These are phyloP conservation scores for Ustilago trichophora DNA, from an alignment of 1,284 basidiomycete species.

Conservation along the genomic window DNA sequence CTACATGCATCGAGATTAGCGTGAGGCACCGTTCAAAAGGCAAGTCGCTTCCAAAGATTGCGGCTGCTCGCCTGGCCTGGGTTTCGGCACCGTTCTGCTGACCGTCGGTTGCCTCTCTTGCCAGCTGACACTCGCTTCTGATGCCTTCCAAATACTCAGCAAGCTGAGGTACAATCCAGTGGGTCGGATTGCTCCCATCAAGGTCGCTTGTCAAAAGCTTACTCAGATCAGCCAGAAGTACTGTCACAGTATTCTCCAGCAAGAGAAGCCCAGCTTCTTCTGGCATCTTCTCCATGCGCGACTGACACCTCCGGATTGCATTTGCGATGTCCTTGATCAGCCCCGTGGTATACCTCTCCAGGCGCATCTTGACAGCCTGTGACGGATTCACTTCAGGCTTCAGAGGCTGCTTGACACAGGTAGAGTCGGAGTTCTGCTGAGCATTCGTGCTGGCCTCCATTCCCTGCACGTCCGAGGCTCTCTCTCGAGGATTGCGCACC, in stretches of 20 bases:
- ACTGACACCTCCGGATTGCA: slow-evolving; percentile 4
- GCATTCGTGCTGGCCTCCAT: too few relatives aligned
- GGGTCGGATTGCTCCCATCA: not conserved
- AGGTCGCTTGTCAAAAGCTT: not conserved
- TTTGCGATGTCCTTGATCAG: slow-evolving; percentile 5
- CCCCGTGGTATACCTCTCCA: not conserved
- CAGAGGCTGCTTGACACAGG: too few relatives aligned
- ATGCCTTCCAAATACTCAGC: slow-evolving; percentile 8
- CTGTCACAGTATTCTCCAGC: not conserved
- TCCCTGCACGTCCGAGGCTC: too few relatives aligned
- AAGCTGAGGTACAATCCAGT: slow-evolving; percentile 8
- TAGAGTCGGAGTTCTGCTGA: too few relatives aligned
- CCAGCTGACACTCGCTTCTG: not conserved
- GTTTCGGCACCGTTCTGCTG: not conserved
- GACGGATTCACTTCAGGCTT: too few relatives aligned
- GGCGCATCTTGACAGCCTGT: too few relatives aligned
- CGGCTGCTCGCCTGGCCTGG: not conserved
- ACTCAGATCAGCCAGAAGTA: slow-evolving; percentile 2
- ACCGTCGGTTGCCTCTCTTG: too few relatives aligned
- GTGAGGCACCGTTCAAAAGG: slow-evolving; percentile 18
- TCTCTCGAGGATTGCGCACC: too few relatives aligned
- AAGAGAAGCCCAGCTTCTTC: not conserved
- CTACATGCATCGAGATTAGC: slow-evolving; percentile 11
- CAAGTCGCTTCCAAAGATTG: slow-evolving; percentile 4
- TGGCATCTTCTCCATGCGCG: not conserved